Evolutionary conservation across 768 basidiomycete species (phyloP).

Genomic region (Fibroporia radiculosa): DNA sequence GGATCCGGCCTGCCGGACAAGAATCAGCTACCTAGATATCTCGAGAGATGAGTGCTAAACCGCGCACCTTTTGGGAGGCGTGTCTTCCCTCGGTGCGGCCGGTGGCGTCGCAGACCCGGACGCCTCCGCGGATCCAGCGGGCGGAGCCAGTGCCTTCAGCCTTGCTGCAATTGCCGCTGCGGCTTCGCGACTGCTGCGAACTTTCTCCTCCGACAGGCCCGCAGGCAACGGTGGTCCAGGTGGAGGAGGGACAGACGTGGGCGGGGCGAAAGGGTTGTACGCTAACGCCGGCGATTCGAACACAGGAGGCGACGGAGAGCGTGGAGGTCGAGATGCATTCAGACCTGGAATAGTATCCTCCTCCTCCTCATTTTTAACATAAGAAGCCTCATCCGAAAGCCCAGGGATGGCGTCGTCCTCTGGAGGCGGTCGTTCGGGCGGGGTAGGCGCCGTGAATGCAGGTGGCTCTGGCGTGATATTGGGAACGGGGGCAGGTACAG

Average conservation of each 20-base stretch:
- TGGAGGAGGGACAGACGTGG: slow-evolving; percentile 46
- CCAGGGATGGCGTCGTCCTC: background rate
- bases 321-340: slow-evolving; percentile 15
- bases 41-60: background rate
- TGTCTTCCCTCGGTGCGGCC: slow-evolving; percentile 22
- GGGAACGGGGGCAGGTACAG: background rate
- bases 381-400: background rate
- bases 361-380: slow-evolving; percentile 6
- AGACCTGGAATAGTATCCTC: slow-evolving; percentile 14
- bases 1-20: slow-evolving; percentile 41
- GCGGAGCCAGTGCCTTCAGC: slow-evolving; percentile 47
- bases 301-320: slow-evolving; percentile 20
- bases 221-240: slow-evolving; percentile 33
- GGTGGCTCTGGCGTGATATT: background rate
- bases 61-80: slow-evolving; percentile 16
- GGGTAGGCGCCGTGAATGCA: background rate
- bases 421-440: slow-evolving; percentile 4
- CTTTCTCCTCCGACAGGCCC: slow-evolving; percentile 51
- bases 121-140: slow-evolving; percentile 19
- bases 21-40: background rate
- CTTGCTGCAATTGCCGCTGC: slow-evolving; percentile 81
- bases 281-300: slow-evolving; percentile 46
- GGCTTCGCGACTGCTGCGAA: slow-evolving; percentile 43
- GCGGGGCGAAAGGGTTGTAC: slow-evolving; percentile 66
- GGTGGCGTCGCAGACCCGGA: slow-evolving; percentile 21